Percentiles rank a stretch among this genome's conserved stretches.
phyloP scores from a whole-genome alignment of 2,329 filamentous ascomycete genomes.

The Tolypocladium cylindrosporum region DNA sequence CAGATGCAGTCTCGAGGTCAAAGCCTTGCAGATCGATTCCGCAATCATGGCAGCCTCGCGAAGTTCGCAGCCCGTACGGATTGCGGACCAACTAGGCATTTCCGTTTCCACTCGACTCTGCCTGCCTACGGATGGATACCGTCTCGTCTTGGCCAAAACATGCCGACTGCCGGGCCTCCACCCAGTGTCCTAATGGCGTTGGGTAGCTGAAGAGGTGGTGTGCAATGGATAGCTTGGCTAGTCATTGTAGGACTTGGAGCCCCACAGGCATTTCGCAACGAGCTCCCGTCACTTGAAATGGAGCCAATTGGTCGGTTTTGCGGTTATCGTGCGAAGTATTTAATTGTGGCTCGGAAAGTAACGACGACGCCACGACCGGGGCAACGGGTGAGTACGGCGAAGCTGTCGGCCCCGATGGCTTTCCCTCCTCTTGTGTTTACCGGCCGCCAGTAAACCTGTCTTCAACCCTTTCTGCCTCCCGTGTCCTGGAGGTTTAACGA shows the following conservation, averaged over 20 bases:
- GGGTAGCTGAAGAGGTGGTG: background rate
- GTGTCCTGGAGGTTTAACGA: background rate
- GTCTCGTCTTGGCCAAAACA: background rate
- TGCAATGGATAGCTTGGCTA: background rate
- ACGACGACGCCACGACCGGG: background rate
- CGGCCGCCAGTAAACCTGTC: background rate
- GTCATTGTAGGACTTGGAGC: background rate
- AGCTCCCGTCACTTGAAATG: background rate
- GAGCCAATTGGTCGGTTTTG: background rate
- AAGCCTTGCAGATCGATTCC: background rate
- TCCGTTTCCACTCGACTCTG: background rate
- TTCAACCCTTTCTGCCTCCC: background rate
- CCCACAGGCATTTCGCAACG: background rate
- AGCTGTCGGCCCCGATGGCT: slow-evolving; percentile 5
- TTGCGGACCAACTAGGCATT: background rate
- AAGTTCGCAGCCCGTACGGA: background rate
- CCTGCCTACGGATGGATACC: too few relatives aligned
- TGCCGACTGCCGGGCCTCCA: background rate
- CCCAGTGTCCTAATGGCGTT: background rate
- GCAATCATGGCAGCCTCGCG: background rate
- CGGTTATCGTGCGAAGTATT: background rate
- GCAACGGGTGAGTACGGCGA: background rate
- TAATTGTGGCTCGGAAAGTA: background rate
- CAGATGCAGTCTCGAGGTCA: background rate
- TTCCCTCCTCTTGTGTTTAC: background rate